Base-by-base conservation (phyloP, 768 basidiomycete species). In the Cubamyces sp. region DNA sequence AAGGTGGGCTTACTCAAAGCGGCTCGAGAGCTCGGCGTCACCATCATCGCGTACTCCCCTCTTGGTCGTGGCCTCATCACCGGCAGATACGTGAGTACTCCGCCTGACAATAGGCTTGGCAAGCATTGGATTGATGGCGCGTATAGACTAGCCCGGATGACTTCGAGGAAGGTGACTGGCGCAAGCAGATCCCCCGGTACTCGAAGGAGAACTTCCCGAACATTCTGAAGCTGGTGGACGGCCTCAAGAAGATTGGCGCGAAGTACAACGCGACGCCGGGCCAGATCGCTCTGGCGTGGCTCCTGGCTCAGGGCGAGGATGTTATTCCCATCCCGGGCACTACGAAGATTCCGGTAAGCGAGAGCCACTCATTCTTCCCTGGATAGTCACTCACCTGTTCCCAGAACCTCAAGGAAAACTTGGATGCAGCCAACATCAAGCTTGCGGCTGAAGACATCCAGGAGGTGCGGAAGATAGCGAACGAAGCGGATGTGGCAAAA, bases 271-370 rank as follows among this genome's bases (percentile, higher is more conserved):
- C 74, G 8, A 80, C 82, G 12, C 69, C 78, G 2, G 78, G 79
- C 1, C 83, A 84, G 68, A 71, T 82, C 30, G 66, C 77, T 1
- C 75, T 86, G 16, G 82, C 82, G 0, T 83, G 79, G 80, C 71
- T 82, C 9, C 71, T 83, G 8, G 76, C 78, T 14, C 80, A 83
- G 69, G 80, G 81, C 1, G 66, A 75, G 15, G 77, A 82, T 53
- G 70, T 84, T 54, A 77, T 83, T 61, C 72, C 79, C 25, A 81
- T 82, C 64, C 81, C 82, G 2, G 82, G 81, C 2, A 81, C 81
- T 3, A 79, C 74, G 60, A 75, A 72, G 30, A 65, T 78, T 60
- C 75, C 74, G 66, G 75, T 75, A 28, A 45, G 57, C 21, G 40
- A n/a, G 21, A 16, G 3, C 1, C 0, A 16, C 12, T 4, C n/a